These are phyloP conservation scores for Alternaria postmessia DNA, from an alignment of 2,329 filamentous ascomycete species.

Conservation along the genomic window DNA sequence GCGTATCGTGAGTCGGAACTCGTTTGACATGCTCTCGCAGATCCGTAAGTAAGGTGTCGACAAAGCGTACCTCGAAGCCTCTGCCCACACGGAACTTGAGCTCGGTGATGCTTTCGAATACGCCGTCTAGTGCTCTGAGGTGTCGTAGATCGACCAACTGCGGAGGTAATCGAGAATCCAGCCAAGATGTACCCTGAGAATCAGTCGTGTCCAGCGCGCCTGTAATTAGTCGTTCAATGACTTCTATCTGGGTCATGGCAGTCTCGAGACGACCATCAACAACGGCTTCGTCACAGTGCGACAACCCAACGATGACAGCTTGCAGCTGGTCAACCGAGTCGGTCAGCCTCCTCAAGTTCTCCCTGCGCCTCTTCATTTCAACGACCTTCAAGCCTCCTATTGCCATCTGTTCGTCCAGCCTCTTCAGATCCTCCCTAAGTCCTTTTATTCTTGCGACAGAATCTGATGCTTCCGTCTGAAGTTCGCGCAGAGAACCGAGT, in stretches of 20 bases:
- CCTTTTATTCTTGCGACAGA: conserved; percentile 87
- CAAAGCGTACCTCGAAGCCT: conserved; percentile 82
- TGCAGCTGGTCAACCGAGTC: conserved; percentile 85
- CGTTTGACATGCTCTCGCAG: conserved; percentile 79
- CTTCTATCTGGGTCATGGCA: conserved; percentile 79
- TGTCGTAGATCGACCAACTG: conserved; percentile 74
- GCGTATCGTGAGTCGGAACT: conserved; percentile 74
- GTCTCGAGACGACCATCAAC: conserved; percentile 84
- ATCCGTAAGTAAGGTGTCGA: conserved; percentile 79
- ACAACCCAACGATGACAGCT: conserved; percentile 77
- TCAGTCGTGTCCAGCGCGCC: conserved; percentile 66
- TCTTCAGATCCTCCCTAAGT: conserved; percentile 78
- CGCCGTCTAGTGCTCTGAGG: conserved; percentile 80
- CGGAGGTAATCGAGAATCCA: conserved; percentile 45
- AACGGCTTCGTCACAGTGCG: conserved; percentile 79
- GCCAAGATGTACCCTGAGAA: conserved; percentile 40
- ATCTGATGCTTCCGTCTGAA: conserved; percentile 90
- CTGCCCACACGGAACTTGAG: conserved; percentile 84
- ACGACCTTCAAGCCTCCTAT: conserved; percentile 85
- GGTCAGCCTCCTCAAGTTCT: conserved; percentile 84
- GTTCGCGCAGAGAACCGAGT: conserved; percentile 84
- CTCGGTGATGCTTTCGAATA: conserved; percentile 77
- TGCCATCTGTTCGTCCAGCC: conserved; percentile 87
- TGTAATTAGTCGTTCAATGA: conserved; percentile 79
- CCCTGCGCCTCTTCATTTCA: conserved; percentile 78